Evolutionary conservation across 352 stramenopile species (phyloP).

Genomic region (Globisporangium rhizosaccharum): DNA sequence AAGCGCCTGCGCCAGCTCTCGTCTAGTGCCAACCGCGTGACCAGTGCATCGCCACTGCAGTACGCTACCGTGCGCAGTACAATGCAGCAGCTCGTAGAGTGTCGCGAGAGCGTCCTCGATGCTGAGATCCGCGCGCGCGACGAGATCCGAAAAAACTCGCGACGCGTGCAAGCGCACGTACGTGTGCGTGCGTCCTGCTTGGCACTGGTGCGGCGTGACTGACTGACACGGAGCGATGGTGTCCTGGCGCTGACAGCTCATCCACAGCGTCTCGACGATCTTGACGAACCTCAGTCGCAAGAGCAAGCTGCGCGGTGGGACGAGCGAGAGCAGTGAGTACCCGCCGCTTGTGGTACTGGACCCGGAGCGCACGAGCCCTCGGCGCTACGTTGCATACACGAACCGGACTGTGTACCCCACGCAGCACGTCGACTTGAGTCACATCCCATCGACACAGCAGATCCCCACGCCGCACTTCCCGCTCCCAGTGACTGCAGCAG

Average conservation of each 20-base stretch:
- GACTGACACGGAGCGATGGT: too few relatives aligned
- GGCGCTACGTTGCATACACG: conserved; percentile 20
- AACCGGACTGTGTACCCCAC: conserved; percentile 37
- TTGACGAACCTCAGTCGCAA: conserved; percentile 40
- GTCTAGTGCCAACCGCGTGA: neutral
- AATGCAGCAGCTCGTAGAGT: conserved; percentile 45
- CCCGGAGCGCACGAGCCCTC: conserved; percentile 14
- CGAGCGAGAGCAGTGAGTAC: conserved; percentile 9
- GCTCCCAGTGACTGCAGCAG: neutral
- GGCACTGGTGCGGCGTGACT: neutral
- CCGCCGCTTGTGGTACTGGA: conserved; percentile 6
- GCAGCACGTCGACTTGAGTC: conserved; percentile 42
- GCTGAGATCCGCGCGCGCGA: conserved; percentile 20
- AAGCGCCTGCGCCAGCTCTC: conserved; percentile 1
- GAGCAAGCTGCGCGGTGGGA: conserved; percentile 14
- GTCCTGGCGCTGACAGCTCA: conserved; percentile 25
- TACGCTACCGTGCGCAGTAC: conserved; percentile 16
- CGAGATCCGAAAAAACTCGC: conserved; percentile 21
- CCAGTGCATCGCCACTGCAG: neutral
- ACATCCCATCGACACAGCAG: conserved; percentile 46
- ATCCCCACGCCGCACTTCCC: conserved; percentile 43
- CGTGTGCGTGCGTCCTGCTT: neutral
- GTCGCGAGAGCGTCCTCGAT: conserved; percentile 26
- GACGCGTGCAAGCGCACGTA: conserved; percentile 40
- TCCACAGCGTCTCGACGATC: conserved; percentile 46